phyloP scores from a whole-genome alignment of 116 monocot species.

The Cymodocea nodosa region DNA sequence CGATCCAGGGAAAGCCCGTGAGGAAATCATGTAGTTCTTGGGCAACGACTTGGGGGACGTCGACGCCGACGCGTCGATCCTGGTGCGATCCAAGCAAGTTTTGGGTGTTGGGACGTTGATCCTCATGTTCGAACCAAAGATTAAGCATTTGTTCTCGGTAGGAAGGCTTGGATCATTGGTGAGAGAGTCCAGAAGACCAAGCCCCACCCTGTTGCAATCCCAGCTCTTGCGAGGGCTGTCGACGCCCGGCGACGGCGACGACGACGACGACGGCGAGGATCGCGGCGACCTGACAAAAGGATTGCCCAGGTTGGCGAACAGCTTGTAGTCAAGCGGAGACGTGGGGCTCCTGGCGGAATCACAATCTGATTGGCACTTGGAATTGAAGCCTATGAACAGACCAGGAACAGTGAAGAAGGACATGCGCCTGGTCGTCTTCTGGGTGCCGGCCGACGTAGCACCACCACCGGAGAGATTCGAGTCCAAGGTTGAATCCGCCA shows the following conservation, averaged over 20 bases:
- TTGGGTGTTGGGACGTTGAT: slow-evolving; percentile 23
- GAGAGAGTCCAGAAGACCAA: slow-evolving; percentile 65
- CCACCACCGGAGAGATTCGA: slow-evolving; percentile 10
- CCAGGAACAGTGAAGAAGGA: slow-evolving; percentile 54
- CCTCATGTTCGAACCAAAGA: slow-evolving; percentile 48
- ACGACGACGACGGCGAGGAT: slow-evolving; percentile 14
- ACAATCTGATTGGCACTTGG: slow-evolving; percentile 29
- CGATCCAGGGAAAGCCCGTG: slow-evolving; percentile 6
- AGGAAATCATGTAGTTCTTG: slow-evolving; percentile 10
- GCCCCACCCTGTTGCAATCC: slow-evolving; percentile 58
- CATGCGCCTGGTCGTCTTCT: slow-evolving; percentile 23
- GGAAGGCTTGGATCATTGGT: slow-evolving; percentile 19
- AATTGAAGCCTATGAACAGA: slow-evolving; percentile 46
- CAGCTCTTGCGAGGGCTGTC: slow-evolving; percentile 43
- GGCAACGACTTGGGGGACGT: slow-evolving; percentile 35
- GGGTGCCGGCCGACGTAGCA: slow-evolving; percentile 2
- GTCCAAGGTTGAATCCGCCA: slow-evolving; percentile 25
- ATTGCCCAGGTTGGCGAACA: slow-evolving; percentile 34
- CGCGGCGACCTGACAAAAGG: slow-evolving; percentile 28
- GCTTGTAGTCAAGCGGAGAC: slow-evolving; percentile 67
- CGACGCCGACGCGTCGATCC: neutral
- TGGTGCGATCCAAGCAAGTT: slow-evolving; percentile 1
- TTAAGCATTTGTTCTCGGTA: slow-evolving; percentile 33
- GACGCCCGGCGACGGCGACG: slow-evolving; percentile 6
- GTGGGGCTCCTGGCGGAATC: slow-evolving; percentile 80